A percentile compares a stretch with the other conserved stretches of the same genome.
phyloP scores from a whole-genome alignment of 106 monocot species.

The Alisma plantagoaquatica region DNA sequence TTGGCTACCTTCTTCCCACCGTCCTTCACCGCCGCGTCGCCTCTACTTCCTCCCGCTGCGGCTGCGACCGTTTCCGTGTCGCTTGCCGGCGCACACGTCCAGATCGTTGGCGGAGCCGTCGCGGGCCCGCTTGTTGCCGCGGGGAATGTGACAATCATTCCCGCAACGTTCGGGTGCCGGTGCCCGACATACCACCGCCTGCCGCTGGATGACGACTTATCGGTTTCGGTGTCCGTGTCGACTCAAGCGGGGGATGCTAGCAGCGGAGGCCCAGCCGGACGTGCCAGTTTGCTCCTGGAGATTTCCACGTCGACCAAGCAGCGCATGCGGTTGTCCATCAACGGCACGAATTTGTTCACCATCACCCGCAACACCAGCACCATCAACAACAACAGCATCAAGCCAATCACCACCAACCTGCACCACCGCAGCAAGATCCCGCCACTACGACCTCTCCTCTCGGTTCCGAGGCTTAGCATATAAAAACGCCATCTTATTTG shows the following conservation, averaged over 20 bases:
- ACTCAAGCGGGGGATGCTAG: not conserved
- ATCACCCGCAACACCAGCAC: too few relatives aligned
- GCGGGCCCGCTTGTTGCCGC: conserved; percentile 34
- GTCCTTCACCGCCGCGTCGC: not conserved
- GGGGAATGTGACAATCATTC: conserved; percentile 26
- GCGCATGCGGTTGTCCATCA: too few relatives aligned
- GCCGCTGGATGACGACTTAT: conserved; percentile 19
- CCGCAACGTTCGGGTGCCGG: conserved; percentile 27
- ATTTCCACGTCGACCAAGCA: too few relatives aligned
- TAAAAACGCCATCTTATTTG: too few relatives aligned
- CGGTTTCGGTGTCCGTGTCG: not conserved
- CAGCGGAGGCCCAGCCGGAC: conserved; percentile 1
- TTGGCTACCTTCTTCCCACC: conserved; percentile 8
- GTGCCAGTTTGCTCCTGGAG: too few relatives aligned
- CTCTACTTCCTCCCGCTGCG: not conserved
- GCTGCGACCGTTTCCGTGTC: conserved; percentile 24
- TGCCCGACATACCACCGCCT: conserved; percentile 26
- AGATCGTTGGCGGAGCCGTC: conserved; percentile 56
- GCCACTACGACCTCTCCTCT: too few relatives aligned
- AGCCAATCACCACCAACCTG: too few relatives aligned
- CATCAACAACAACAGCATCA: too few relatives aligned
- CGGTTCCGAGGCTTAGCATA: too few relatives aligned
- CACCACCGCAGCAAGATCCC: too few relatives aligned
- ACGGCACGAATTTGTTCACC: too few relatives aligned
- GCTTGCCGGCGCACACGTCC: conserved; percentile 36